Conservation (phyloP, 2,329 filamentous ascomycete species). For the Helotiales sp. region DNA sequence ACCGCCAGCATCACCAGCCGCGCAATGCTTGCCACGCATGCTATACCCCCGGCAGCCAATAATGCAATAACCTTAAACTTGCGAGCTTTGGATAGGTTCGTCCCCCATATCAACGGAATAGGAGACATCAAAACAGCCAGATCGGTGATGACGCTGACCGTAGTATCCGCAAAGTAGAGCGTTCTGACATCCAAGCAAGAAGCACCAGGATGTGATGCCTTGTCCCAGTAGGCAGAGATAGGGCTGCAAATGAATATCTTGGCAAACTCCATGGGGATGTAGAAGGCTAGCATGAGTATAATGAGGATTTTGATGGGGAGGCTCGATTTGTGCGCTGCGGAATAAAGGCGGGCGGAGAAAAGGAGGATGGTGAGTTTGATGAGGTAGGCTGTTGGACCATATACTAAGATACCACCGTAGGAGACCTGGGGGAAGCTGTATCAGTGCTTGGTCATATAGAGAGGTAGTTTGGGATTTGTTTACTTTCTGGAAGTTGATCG, state of each 20-base stretch:
- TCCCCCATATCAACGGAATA: slow-evolving; percentile 41
- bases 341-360: slow-evolving; percentile 21
- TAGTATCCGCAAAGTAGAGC: slow-evolving; percentile 49
- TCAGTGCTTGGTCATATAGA: not conserved
- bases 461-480: not conserved
- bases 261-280: slow-evolving; percentile 13
- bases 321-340: not conserved
- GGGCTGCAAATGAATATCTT: slow-evolving; percentile 24
- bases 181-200: slow-evolving; percentile 12
- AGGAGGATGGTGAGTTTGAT: slow-evolving; percentile 27
- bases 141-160: slow-evolving; percentile 48
- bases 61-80: slow-evolving; percentile 17
- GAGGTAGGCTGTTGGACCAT: slow-evolving; percentile 19
- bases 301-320: slow-evolving; percentile 14
- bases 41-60: slow-evolving; percentile 20
- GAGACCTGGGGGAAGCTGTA: slow-evolving; percentile 4
- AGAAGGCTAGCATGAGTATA: slow-evolving; percentile 13
- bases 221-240: slow-evolving; percentile 19
- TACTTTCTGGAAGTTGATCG: slow-evolving; percentile 19
- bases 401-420: slow-evolving; percentile 18
- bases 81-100: slow-evolving; percentile 30
- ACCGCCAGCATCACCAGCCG: slow-evolving; percentile 12
- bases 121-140: slow-evolving; percentile 44
- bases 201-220: not conserved
- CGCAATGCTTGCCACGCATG: slow-evolving; percentile 4